phyloP scores from a whole-genome alignment of 2,329 filamentous ascomycete species.

The Trichoderma sp. region DNA sequence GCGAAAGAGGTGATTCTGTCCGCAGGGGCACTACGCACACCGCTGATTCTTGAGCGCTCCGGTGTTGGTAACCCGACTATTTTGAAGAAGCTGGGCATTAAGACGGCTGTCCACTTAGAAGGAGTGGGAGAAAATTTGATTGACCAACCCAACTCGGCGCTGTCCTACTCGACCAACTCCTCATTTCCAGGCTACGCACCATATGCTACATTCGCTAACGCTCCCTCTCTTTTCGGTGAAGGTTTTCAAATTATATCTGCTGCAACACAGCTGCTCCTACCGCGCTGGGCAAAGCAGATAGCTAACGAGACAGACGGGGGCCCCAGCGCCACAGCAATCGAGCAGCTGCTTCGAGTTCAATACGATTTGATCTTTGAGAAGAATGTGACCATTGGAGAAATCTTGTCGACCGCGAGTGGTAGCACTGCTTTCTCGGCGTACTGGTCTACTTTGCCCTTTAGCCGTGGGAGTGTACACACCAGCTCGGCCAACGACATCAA shows the following conservation, averaged over 20 bases:
- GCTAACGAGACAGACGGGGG: conserved; percentile 27
- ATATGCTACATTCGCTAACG: conserved; percentile 36
- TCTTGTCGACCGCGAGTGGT: conserved; percentile 37
- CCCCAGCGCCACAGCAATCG: conserved; percentile 33
- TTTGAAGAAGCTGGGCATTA: conserved; percentile 33
- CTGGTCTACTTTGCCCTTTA: conserved; percentile 48
- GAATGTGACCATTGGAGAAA: conserved; percentile 45
- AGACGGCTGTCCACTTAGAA: conserved; percentile 33
- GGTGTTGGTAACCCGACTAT: conserved; percentile 34
- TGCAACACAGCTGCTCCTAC: conserved; percentile 27
- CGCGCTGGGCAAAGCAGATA: conserved; percentile 32
- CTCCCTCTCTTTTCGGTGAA: conserved; percentile 35
- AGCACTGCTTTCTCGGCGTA: conserved; percentile 36
- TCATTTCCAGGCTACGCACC: conserved; percentile 28
- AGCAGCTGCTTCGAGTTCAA: conserved; percentile 43
- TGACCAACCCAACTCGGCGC: conserved; percentile 41
- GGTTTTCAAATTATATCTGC: conserved; percentile 25
- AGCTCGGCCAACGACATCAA: conserved; percentile 39
- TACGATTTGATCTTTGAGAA: conserved; percentile 47
- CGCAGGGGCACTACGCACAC: conserved; percentile 20
- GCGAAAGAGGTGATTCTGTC: conserved; percentile 35
- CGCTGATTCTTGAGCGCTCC: conserved; percentile 32
- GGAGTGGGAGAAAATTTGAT: conserved; percentile 41
- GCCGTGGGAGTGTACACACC: conserved; percentile 58
- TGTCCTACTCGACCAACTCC: conserved; percentile 27